phyloP scores from a whole-genome alignment of 257 asterid genomes.

The Nyctanthes arbortristis region DNA sequence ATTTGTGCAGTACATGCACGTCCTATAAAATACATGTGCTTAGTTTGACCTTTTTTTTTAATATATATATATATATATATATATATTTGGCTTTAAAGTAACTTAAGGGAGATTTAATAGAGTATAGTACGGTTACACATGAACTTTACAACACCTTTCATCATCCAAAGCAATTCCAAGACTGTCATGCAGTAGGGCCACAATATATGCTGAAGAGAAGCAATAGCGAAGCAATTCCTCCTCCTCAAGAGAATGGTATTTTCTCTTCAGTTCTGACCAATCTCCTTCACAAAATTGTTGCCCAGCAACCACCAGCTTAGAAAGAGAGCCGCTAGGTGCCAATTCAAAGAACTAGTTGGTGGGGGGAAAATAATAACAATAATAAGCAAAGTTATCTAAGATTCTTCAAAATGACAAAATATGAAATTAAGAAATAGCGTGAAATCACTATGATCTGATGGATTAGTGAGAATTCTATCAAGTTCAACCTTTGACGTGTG shows the following conservation, averaged over 20 bases:
- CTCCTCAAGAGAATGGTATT: constrained; percentile 56
- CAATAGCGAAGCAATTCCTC: constrained; percentile 85
- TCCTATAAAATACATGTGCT: too few relatives aligned
- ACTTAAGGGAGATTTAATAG: background rate
- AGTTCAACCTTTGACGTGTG: constrained; percentile 79
- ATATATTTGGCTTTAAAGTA: too few relatives aligned
- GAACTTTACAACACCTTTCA: constrained; percentile 49
- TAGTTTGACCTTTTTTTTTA: background rate
- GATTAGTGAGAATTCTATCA: background rate
- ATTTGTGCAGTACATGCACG: too few relatives aligned
- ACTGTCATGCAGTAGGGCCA: constrained; percentile 92
- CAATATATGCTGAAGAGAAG: constrained; percentile 95
- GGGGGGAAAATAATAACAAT: constrained; percentile 25
- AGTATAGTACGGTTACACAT: background rate
- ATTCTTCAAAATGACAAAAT: background rate
- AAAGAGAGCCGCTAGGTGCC: constrained; percentile 64
- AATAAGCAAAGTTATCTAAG: constrained; percentile 19
- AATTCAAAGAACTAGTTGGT: constrained; percentile 76
- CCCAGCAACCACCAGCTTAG: constrained; percentile 81
- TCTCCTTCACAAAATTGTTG: constrained; percentile 79
- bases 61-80: too few relatives aligned
- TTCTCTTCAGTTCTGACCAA: constrained; percentile 71
- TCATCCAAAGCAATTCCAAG: constrained; percentile 90
- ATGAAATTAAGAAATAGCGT: background rate
- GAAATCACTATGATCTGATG: background rate